Conservation (phyloP, 2,329 filamentous ascomycete genomes). For the Cytospora piceicola region DNA sequence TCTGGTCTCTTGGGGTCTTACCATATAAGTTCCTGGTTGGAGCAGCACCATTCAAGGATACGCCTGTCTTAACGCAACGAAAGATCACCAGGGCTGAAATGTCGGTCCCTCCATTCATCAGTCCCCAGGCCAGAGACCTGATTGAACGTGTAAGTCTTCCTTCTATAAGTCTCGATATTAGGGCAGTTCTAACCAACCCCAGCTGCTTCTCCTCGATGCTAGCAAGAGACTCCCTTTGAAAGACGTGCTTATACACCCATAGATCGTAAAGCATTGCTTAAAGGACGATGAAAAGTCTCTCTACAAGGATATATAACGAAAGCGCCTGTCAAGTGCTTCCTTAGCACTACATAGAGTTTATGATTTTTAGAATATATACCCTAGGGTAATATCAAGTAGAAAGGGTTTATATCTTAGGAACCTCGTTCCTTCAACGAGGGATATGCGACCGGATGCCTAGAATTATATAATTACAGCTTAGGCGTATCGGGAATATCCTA, state of each 20-base stretch:
- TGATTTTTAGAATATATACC: too few species aligned
- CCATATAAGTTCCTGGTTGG: conserved; percentile 22
- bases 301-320: too few species aligned
- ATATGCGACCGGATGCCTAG: not conserved
- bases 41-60: conserved; percentile 27
- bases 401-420: too few species aligned
- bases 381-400: too few species aligned
- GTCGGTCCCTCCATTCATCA: conserved; percentile 54
- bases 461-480: conserved; percentile 5
- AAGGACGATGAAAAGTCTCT: not conserved
- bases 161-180: not conserved
- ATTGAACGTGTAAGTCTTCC: conserved; percentile 6
- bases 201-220: conserved; percentile 20
- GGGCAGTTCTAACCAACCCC: not conserved
- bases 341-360: too few species aligned
- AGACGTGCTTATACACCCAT: conserved; percentile 7
- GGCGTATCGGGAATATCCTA: conserved; percentile 13
- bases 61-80: conserved; percentile 18
- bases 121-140: conserved; percentile 59
- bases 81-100: conserved; percentile 20
- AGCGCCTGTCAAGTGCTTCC: too few species aligned
- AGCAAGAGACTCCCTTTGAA: conserved; percentile 6
- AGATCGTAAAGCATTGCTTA: conserved; percentile 17
- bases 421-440: too few species aligned
- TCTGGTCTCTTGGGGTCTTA: conserved; percentile 22